A percentile compares a stretch with the other conserved stretches of the same genome.
Conservation (phyloP, 345 rosid species). For the Hibiscus trionum region DNA sequence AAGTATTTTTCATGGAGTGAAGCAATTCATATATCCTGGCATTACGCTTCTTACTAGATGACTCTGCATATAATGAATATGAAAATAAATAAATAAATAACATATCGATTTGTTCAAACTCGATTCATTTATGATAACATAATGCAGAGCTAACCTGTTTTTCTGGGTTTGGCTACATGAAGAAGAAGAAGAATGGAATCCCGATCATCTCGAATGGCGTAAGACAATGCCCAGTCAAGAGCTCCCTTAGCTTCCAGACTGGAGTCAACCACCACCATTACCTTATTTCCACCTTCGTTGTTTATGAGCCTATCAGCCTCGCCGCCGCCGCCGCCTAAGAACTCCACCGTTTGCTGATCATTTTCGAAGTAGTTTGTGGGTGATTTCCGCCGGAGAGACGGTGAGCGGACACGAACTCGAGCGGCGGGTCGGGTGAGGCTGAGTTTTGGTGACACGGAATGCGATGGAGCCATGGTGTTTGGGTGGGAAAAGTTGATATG, state of each 20-base stretch:
- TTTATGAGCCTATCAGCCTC: background rate
- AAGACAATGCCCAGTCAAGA: slow-evolving; percentile 83
- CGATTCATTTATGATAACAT: background rate
- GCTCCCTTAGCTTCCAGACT: slow-evolving; percentile 64
- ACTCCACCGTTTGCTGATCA: slow-evolving; percentile 45
- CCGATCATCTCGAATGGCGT: slow-evolving; percentile 42
- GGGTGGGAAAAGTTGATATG: background rate
- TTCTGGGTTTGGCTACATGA: slow-evolving; percentile 34
- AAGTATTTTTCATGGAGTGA: slow-evolving; percentile 47
- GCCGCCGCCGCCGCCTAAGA: slow-evolving; percentile 17
- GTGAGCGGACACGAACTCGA: slow-evolving; percentile 34
- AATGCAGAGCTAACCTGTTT: slow-evolving; percentile 33
- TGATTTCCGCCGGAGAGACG: slow-evolving; percentile 34
- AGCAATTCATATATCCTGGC: slow-evolving; percentile 43
- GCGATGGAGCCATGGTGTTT: slow-evolving; percentile 21
- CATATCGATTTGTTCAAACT: background rate
- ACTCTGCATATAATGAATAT: background rate
- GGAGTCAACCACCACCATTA: slow-evolving; percentile 85
- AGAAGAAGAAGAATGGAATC: slow-evolving; percentile 70
- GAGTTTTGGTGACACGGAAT: slow-evolving; percentile 32
- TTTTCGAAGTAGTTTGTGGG: slow-evolving; percentile 23
- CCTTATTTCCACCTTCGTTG: slow-evolving; percentile 32
- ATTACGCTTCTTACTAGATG: slow-evolving; percentile 23
- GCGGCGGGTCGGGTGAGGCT: slow-evolving; percentile 27
- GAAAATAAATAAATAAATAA: too few relatives aligned